A percentile compares a stretch with the other conserved stretches of the same genome.
Evolutionary conservation across 805 yeast genomes (phyloP).

Genomic region (Cyberlindnera mycetangii): DNA sequence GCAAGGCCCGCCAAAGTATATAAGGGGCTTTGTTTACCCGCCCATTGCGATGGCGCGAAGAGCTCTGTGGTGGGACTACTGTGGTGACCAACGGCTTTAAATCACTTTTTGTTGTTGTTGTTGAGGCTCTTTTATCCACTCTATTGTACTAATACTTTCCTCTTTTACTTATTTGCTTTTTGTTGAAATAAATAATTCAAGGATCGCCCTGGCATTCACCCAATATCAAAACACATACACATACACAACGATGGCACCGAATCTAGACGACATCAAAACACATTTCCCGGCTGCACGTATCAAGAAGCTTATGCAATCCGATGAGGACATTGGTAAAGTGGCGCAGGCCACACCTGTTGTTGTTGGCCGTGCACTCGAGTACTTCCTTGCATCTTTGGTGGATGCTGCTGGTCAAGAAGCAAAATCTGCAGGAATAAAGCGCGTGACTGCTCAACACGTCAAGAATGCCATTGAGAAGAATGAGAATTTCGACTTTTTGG

Average conservation of each 20-base stretch:
- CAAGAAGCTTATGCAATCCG: conserved; percentile 95
- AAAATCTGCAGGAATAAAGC: conserved; percentile 64
- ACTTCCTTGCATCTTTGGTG: conserved; percentile 85
- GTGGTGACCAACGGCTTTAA: no score
- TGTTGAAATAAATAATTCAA: no score
- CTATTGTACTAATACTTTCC: neutral
- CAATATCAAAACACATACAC: neutral
- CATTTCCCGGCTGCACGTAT: conserved; percentile 92
- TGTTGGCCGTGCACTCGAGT: conserved; percentile 91
- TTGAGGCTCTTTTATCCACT: no score
- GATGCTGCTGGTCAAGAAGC: conserved; percentile 82
- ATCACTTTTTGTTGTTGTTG: no score
- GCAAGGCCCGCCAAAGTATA: conserved; percentile 3
- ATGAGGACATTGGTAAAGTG: conserved; percentile 97
- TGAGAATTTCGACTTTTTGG: conserved; percentile 91
- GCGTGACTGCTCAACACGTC: conserved; percentile 80
- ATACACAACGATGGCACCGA: conserved; percentile 19
- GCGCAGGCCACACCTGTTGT: conserved; percentile 99
- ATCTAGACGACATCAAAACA: conserved; percentile 54
- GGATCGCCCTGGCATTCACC: neutral
- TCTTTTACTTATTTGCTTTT: no score
- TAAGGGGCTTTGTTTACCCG: conserved; percentile 15
- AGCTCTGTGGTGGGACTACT: no score
- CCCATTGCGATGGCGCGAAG: neutral
- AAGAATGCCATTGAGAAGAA: conserved; percentile 79